A percentile compares a stretch with the other conserved stretches of the same genome.
Conservation (phyloP, 164 flowering plant species). For the Pachysandra terminalis region DNA sequence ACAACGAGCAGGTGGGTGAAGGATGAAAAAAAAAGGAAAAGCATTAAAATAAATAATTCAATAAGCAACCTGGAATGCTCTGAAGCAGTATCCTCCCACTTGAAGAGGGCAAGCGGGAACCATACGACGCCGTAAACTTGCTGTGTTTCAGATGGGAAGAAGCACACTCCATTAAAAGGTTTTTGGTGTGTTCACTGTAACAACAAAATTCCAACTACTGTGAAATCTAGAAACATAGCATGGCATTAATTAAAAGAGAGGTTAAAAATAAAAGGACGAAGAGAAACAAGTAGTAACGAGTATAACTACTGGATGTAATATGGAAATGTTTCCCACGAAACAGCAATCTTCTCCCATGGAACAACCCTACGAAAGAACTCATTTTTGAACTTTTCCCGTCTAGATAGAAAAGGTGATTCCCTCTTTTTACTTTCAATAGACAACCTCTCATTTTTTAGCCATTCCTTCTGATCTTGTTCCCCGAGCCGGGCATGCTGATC, state of each 20-base stretch:
- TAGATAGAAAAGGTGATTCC: constrained; percentile 78
- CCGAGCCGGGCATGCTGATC: constrained; percentile 83
- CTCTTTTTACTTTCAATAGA: constrained; percentile 69
- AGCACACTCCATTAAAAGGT: constrained; percentile 78
- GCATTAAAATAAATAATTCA: background rate
- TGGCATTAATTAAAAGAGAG: background rate
- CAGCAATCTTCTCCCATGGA: constrained; percentile 88
- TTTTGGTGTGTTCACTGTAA: constrained; percentile 75
- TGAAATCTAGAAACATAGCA: background rate
- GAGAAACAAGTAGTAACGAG: background rate
- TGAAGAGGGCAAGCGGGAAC: constrained; percentile 78
- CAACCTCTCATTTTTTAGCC: constrained; percentile 78
- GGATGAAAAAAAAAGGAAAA: background rate
- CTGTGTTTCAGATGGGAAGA: constrained; percentile 79
- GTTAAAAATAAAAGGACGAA: background rate
- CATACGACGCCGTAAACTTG: constrained; percentile 53
- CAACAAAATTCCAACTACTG: constrained; percentile 6
- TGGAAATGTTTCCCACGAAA: constrained; percentile 96
- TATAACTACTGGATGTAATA: constrained; percentile 69
- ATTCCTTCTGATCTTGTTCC: constrained; percentile 92
- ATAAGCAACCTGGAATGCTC: constrained; percentile 81
- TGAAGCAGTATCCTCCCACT: constrained; percentile 93
- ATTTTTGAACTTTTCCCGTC: constrained; percentile 68
- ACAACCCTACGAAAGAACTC: constrained; percentile 79
- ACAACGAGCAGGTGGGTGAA: background rate